Evolutionary conservation across 768 basidiomycete genomes (phyloP).

Genomic region (Fomitopsis serialis): DNA sequence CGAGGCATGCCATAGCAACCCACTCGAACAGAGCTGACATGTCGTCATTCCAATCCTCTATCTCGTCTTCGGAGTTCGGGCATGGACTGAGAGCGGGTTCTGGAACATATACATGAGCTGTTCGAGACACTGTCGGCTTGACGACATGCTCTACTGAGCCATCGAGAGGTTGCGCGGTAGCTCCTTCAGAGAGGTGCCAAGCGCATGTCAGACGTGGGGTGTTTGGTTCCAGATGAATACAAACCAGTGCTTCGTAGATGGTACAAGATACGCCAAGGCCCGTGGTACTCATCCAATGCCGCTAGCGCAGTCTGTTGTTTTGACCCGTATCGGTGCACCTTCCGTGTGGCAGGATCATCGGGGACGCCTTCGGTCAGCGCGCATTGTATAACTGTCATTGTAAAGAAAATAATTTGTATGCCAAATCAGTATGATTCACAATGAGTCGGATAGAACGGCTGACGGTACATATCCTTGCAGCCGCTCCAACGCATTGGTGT

Average conservation of each 20-base stretch:
- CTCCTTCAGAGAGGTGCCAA: background rate
- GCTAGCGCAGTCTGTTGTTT: slow-evolving; percentile 37
- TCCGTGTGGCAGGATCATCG: slow-evolving; percentile 6
- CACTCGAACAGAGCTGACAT: slow-evolving; percentile 57
- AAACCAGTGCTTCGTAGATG: slow-evolving; percentile 19
- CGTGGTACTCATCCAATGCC: slow-evolving; percentile 46
- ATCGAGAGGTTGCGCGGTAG: background rate
- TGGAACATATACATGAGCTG: slow-evolving; percentile 39
- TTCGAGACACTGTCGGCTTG: slow-evolving; percentile 18
- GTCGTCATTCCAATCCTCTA: slow-evolving; percentile 47
- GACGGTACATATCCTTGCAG: slow-evolving; percentile 43
- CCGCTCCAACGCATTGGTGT: slow-evolving; percentile 39
- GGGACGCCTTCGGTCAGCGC: slow-evolving; percentile 38
- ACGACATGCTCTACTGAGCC: slow-evolving; percentile 11
- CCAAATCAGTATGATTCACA: background rate
- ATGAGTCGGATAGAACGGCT: slow-evolving; percentile 17
- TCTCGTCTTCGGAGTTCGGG: slow-evolving; percentile 30
- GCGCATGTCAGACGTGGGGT: background rate
- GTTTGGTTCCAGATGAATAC: slow-evolving; percentile 12
- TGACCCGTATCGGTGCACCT: slow-evolving; percentile 23
- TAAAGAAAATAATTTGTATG: slow-evolving; percentile 4
- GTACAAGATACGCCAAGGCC: slow-evolving; percentile 43
- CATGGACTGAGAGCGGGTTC: slow-evolving; percentile 23
- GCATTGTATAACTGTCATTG: slow-evolving; percentile 40
- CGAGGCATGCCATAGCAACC: slow-evolving; percentile 62